These are phyloP conservation scores for Trametes hirsuta DNA, from an alignment of 1,284 basidiomycete genomes.

Conservation along the genomic window DNA sequence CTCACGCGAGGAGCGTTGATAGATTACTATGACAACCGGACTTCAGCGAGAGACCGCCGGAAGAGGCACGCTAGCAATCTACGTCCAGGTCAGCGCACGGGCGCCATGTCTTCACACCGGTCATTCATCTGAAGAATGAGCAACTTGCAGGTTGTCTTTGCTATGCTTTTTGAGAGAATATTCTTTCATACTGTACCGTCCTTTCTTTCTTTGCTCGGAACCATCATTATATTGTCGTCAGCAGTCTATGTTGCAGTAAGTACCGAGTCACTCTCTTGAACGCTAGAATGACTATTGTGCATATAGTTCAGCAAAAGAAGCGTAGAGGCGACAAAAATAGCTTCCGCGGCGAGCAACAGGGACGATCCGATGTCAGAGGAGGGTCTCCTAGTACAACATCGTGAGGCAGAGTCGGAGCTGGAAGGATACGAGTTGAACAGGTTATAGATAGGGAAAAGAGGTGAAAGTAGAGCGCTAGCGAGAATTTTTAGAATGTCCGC, in stretches of 20 bases:
- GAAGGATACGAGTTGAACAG: neutral
- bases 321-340: neutral
- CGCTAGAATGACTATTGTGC: too few relatives aligned
- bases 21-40: slow-evolving; percentile 62
- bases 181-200: slow-evolving; percentile 59
- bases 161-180: slow-evolving; percentile 57
- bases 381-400: slow-evolving; percentile 7
- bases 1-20: neutral
- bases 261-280: neutral
- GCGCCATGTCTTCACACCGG: too few relatives aligned
- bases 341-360: neutral
- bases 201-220: slow-evolving; percentile 54
- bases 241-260: slow-evolving; percentile 63
- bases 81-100: slow-evolving; percentile 49
- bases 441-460: neutral
- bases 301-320: slow-evolving; percentile 15
- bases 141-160: slow-evolving; percentile 57
- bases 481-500: neutral
- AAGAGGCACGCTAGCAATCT: slow-evolving; percentile 60
- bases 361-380: slow-evolving; percentile 11
- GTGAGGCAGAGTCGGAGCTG: neutral
- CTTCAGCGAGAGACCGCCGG: slow-evolving; percentile 66
- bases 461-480: neutral
- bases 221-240: slow-evolving; percentile 55
- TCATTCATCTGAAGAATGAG: too few relatives aligned